Evolutionary conservation across 352 stramenopile species (phyloP), one percentile per base, ranked within the genome.

Genomic region (Aphanomyces euteiches): DNA sequence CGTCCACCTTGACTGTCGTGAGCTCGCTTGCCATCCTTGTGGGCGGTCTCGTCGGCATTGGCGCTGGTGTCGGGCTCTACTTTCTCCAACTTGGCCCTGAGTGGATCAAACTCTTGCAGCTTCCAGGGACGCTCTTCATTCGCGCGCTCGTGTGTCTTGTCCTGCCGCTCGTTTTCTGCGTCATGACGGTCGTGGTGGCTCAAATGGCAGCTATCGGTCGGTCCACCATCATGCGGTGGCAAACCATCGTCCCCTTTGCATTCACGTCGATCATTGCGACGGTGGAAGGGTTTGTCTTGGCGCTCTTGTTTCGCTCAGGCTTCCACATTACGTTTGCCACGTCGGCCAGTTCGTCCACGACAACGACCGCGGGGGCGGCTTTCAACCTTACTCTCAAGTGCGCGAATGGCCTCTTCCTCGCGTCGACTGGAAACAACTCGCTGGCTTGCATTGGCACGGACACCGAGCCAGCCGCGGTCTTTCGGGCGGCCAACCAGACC

Each of bases 91-190:
- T 50, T n/a, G 17, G 43, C 43, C 17, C 43, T n/a, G 43, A 50
- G 17, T 50, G 10, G 43, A 12, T 50, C 43, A 50, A 50, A n/a
- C 43, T 50, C 43, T 63, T 70, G 34, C 2, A 43, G n/a, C 83
- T 85, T 6, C 84, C 86, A 0, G 86, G 86, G 0, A 81, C 90
- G 54, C 76, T 94, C 34, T 90, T 89, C 74, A 76, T 92, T 5
- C 84, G 84, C 38, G 84, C 83, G 2, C 79, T 92, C 36, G 76
- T 89, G 75, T 94, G 86, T 72, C 73, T 94, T 45, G 84, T 94
- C 65, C 74, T 92, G 66, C 84, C 84, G 21, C 81, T 92, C 61
- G 83, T 92, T 63, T 90, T 94, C 60, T 79, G 92, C 73, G 61
- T 94, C 47, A 84, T 81, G 17, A 81, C 90, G 12, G 79, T 79